phyloP scores from a whole-genome alignment of 495 filamentous ascomycete genomes.

The Astrothelium macrocarpum region DNA sequence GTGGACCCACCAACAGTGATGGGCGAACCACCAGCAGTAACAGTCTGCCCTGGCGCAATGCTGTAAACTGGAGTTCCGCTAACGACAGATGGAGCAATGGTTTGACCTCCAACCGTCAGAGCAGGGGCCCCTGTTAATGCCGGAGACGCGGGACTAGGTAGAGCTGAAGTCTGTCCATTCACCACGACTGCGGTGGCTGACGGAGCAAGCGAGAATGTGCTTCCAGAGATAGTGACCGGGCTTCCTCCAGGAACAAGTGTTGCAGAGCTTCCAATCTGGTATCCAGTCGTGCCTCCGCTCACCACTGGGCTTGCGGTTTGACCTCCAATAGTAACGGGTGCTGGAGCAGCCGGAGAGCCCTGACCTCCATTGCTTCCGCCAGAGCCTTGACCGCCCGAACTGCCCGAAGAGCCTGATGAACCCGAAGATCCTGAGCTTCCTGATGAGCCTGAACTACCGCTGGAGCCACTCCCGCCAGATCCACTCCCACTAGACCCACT shows the following conservation, averaged over 20 bases:
- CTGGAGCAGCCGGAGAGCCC: conserved; percentile 1
- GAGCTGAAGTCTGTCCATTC: conserved; percentile 14
- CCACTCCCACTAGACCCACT: background rate
- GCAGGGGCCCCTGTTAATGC: background rate
- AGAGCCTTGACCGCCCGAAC: background rate
- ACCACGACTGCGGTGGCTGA: conserved; percentile 7
- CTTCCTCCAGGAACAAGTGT: conserved; percentile 18
- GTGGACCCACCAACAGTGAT: conserved; percentile 1
- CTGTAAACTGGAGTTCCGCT: conserved; percentile 2
- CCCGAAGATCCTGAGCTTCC: too few species aligned
- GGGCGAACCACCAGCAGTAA: conserved; percentile 5
- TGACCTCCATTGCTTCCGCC: background rate
- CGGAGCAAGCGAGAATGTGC: background rate
- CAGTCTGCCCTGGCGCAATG: conserved; percentile 6
- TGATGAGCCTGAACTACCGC: too few species aligned
- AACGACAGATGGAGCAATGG: background rate
- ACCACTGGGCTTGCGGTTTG: background rate
- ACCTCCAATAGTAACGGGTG: conserved; percentile 1
- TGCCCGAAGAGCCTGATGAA: background rate
- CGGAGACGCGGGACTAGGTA: conserved; percentile 3
- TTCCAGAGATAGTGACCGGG: conserved; percentile 6
- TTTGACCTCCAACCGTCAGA: background rate
- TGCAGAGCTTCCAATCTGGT: background rate
- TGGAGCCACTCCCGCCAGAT: too few species aligned
- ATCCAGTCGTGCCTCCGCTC: background rate